Conservation (phyloP, 2,329 filamentous ascomycete genomes). For the Fusarium tjaetaba region DNA sequence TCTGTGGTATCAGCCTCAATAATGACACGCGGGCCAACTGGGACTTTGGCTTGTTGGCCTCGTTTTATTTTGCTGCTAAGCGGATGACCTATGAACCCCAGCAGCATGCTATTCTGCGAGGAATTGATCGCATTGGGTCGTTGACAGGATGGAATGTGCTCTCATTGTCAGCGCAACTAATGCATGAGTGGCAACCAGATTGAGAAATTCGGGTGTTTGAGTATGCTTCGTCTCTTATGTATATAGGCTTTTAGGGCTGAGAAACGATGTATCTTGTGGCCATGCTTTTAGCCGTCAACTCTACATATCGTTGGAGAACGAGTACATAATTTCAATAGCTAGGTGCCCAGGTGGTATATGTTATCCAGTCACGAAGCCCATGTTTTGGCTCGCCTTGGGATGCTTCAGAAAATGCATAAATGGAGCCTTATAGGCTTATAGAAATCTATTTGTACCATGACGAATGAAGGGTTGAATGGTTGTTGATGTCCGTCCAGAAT, state of each 20-base stretch:
- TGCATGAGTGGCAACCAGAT: constrained; percentile 44
- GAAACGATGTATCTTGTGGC: background rate
- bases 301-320: background rate
- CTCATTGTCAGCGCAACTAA: constrained; percentile 38
- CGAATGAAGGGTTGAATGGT: background rate
- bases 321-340: background rate
- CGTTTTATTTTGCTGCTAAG: constrained; percentile 56
- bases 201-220: background rate
- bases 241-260: background rate
- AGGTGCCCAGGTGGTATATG: background rate
- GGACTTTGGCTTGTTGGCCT: constrained; percentile 60
- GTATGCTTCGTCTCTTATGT: background rate
- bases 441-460: background rate
- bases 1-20: constrained; percentile 60
- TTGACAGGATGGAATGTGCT: constrained; percentile 56
- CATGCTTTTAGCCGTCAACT: background rate
- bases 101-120: constrained; percentile 53
- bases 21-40: constrained; percentile 57
- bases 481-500: background rate
- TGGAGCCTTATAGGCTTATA: background rate
- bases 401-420: background rate
- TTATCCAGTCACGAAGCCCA: background rate
- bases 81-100: constrained; percentile 60
- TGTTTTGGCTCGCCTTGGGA: background rate
- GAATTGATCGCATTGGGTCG: constrained; percentile 50